Evolutionary conservation across 129 eudicot species (phyloP), one percentile per base, ranked within the genome.

Genomic region (Heracleum sosnowskyi): DNA sequence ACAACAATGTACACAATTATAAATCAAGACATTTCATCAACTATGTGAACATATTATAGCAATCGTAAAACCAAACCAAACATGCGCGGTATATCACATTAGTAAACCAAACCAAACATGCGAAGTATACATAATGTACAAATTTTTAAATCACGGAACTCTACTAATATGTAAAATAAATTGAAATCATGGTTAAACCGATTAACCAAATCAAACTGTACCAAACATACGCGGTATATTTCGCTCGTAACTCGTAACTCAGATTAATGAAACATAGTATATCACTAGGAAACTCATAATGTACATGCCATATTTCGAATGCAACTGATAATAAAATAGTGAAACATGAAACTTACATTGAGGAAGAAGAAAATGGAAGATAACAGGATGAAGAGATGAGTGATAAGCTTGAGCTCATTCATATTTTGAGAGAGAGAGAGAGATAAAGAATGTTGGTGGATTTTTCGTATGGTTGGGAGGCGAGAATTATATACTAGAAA

Each of bases 381-480:
- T 39, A 78, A 76, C 81, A 82, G 78, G 77, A 83, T 40, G 77
- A 77, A 28, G 77, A 79, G 53, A 40, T 46, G 82, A 71, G 41
- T 64, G 74, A 64, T 28, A 42, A n/a, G 44, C 62, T 79, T 82
- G 73, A 77, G 80, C 69, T 87, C 78, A 83, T 57, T 86, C 90
- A 87, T 77, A 51, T 84, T 79, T 77, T 81, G 73, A 36, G 64
- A 71, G 82, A 71, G 77, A 55, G 64, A 79, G 76, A 39, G 78
- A 45, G 82, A 69, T 7, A 68, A 41, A 79, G 79, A 80, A 84
- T 69, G 84, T 79, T 83, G 74, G 81, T 79, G 85, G 85, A 74
- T 86, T 80, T 37, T 72, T 72, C 41, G 69, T 80, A 73, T 80
- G 90, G 87, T 75, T 78, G 85, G 87, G 81, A 84, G 81, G 35